phyloP scores from a whole-genome alignment of 805 yeast species.

The Cyberlindnera misumaiensis region DNA sequence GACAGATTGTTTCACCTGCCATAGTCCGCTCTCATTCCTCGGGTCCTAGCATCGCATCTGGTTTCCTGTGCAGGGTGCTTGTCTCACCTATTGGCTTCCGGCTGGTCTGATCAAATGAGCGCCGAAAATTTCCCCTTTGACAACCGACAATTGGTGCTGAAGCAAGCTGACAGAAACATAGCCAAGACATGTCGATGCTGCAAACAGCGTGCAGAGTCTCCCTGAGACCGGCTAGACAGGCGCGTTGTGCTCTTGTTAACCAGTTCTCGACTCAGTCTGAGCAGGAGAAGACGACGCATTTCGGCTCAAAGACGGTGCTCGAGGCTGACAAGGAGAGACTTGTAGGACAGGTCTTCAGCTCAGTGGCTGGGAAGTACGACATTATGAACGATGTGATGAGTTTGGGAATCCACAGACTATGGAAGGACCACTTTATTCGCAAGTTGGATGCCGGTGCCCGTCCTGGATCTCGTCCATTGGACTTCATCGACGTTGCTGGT shows the following conservation, averaged over 20 bases:
- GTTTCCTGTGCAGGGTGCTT: too few species aligned
- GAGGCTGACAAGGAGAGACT: slow-evolving; percentile 74
- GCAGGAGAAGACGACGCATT: slow-evolving; percentile 65
- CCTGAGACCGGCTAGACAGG: neutral
- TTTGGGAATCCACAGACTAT: slow-evolving; percentile 85
- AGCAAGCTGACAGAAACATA: too few species aligned
- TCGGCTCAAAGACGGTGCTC: slow-evolving; percentile 82
- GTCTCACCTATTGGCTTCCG: too few species aligned
- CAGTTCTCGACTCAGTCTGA: neutral
- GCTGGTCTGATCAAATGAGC: too few species aligned
- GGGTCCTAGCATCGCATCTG: too few species aligned
- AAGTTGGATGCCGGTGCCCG: slow-evolving; percentile 90
- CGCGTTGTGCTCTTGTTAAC: too few species aligned
- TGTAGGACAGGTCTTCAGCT: slow-evolving; percentile 83
- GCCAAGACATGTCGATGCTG: slow-evolving; percentile 1
- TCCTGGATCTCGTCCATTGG: slow-evolving; percentile 77
- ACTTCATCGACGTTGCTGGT: slow-evolving; percentile 94
- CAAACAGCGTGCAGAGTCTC: slow-evolving; percentile 2
- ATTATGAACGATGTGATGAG: slow-evolving; percentile 98
- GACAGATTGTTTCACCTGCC: too few species aligned
- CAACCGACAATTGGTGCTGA: too few species aligned
- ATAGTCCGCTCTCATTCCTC: too few species aligned
- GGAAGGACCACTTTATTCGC: slow-evolving; percentile 89
- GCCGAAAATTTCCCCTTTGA: neutral
- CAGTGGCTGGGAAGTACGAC: slow-evolving; percentile 92